A percentile compares a stretch with the other conserved stretches of the same genome.
Conservation (phyloP, 2,329 filamentous ascomycete genomes). For the Graphilbum ipis-grandicollis region DNA sequence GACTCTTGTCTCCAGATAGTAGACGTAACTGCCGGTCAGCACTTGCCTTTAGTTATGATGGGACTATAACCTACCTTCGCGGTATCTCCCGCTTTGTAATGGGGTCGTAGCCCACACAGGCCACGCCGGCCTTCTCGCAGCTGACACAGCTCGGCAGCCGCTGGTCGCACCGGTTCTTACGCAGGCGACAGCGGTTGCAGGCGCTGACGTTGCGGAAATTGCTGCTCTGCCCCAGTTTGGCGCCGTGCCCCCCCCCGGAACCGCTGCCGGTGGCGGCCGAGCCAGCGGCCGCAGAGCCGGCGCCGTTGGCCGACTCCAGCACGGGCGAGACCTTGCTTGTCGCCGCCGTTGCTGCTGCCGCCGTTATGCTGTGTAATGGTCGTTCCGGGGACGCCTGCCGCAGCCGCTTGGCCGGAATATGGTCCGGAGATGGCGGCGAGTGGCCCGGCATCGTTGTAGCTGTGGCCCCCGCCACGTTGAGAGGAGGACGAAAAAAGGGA, state of each 20-base stretch:
- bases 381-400: constrained; percentile 34
- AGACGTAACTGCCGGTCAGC: constrained; percentile 66
- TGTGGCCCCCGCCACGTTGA: background rate
- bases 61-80: constrained; percentile 70
- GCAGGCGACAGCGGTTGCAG: constrained; percentile 78
- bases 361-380: constrained; percentile 22
- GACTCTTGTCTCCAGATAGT: constrained; percentile 78
- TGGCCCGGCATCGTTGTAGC: constrained; percentile 24
- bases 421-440: constrained; percentile 30
- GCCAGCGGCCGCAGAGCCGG: constrained; percentile 7
- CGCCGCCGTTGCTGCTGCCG: background rate
- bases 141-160: constrained; percentile 76
- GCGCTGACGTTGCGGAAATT: constrained; percentile 80
- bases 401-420: constrained; percentile 38
- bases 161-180: constrained; percentile 94
- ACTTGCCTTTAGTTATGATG: background rate
- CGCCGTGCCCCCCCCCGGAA: constrained; percentile 10
- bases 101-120: constrained; percentile 89
- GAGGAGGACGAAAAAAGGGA: too few species aligned
- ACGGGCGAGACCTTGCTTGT: too few species aligned
- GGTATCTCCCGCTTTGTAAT: constrained; percentile 95
- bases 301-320: background rate
- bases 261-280: constrained; percentile 14
- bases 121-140: constrained; percentile 81
- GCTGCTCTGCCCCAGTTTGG: constrained; percentile 39